Base-by-base conservation (phyloP, 306 rosid genomes). In the Cicer chorassanicum region DNA sequence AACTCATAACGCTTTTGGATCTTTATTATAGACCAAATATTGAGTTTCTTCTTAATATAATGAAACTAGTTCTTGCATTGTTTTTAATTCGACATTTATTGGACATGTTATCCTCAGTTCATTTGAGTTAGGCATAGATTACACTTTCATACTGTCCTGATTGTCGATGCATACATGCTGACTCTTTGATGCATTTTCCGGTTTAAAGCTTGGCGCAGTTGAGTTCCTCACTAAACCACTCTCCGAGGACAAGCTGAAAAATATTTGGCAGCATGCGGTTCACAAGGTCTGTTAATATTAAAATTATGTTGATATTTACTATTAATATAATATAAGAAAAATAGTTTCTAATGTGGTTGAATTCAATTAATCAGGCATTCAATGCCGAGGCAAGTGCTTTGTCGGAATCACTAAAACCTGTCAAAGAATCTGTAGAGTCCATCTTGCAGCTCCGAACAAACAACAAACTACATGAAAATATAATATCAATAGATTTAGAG, bases 231-330 rank as follows among this genome's bases (percentile, higher is more conserved):
- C 19, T 41, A 95, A 95, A 86, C 99, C 99, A 8, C 90, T 95
- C 48, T 92, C 93, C 0, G 98, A 92, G 68, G 99, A 92, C 55
- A 95, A 92, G 82, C 91, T 95, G 39, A 87, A 85, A 90, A 90
- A 95, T 74, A 88, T 95, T 72, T 95, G 99, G 99, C 99, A 95
- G 91, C 99, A 95, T 84, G 99, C 92, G 50, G 96, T 92, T 86
- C 99, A 92, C 81, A 95, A 92, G 99, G 99, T 95, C 50, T 46
- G 92, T 80, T 18, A 45, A 11, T 65, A 73, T 59, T 74, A 29
- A 29, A 29, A 53, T 49, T 73, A 56, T 74, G 38, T 56, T 72
- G 8, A 21, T 19, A 51, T 77, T 50, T 69, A 6, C 60, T 43
- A 24, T 63, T 41, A 60, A 49, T 78, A 16, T 53, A 41, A 51